Conservation (phyloP, 345 rosid species). For the Clausena lansium region DNA sequence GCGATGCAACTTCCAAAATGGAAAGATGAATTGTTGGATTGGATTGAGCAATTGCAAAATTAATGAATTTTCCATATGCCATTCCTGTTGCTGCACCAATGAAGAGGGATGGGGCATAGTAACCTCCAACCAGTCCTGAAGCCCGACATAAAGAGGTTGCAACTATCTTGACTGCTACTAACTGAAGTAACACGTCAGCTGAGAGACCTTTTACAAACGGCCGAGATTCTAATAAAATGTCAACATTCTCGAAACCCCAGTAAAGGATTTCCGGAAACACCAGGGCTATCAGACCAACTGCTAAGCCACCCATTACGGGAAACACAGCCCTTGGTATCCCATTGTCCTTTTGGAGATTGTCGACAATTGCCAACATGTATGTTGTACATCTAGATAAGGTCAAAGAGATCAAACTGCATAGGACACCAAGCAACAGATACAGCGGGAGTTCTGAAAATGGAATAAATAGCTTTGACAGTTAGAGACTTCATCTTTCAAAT, state of each 20-base stretch:
- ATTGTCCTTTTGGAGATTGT: constrained; percentile 52
- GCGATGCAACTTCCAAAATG: constrained; percentile 84
- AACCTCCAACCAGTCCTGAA: constrained; percentile 90
- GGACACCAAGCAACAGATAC: constrained; percentile 75
- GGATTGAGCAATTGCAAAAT: constrained; percentile 54
- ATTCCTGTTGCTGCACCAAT: constrained; percentile 97
- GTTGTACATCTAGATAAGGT: constrained; percentile 76
- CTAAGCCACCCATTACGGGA: constrained; percentile 73
- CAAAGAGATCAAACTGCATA: constrained; percentile 79
- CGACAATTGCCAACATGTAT: constrained; percentile 46
- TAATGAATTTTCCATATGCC: constrained; percentile 86
- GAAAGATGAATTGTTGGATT: constrained; percentile 53
- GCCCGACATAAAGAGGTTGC: constrained; percentile 93
- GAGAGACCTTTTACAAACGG: constrained; percentile 79
- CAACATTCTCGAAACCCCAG: constrained; percentile 96
- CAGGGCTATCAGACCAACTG: constrained; percentile 67
- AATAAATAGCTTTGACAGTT: constrained; percentile 15
- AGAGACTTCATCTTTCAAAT: constrained; percentile 3
- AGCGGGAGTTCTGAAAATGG: constrained; percentile 79
- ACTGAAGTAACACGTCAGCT: constrained; percentile 73
- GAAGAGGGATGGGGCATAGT: constrained; percentile 93
- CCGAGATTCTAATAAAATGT: constrained; percentile 79
- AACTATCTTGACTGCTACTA: constrained; percentile 74
- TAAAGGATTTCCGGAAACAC: constrained; percentile 87
- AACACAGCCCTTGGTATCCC: constrained; percentile 74